A percentile compares a stretch with the other conserved stretches of the same genome.
Evolutionary conservation across 2,329 filamentous ascomycete species (phyloP).

Genomic region (Epichloe baconii): DNA sequence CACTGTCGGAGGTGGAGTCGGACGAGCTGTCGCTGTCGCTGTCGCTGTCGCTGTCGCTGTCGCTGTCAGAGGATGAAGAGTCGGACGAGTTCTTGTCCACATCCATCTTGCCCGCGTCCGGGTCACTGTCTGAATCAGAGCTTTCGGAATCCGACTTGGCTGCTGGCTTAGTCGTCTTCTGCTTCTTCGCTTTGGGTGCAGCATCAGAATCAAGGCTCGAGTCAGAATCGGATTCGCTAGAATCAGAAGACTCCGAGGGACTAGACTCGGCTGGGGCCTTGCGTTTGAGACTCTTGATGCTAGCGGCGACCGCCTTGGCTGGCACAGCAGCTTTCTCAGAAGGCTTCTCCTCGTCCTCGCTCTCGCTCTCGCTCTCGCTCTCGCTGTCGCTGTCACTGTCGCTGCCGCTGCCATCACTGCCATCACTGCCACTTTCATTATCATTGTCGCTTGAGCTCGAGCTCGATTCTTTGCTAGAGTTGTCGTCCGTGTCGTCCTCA

Average conservation of each 20-base stretch:
- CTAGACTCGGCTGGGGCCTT: slow-evolving; percentile 21
- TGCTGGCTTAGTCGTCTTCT: slow-evolving; percentile 22
- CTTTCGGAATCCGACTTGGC: slow-evolving; percentile 7
- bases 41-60: slow-evolving; percentile 6
- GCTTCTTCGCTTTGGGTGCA: slow-evolving; percentile 40
- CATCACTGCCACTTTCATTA: slow-evolving; percentile 14
- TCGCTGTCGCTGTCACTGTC: slow-evolving; percentile 1
- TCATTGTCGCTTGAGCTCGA: slow-evolving; percentile 20
- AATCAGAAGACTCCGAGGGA: slow-evolving; percentile 14
- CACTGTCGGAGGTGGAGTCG: slow-evolving; percentile 9
- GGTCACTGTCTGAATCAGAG: slow-evolving; percentile 8
- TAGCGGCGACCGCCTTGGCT: slow-evolving; percentile 11
- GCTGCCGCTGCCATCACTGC: slow-evolving; percentile 2
- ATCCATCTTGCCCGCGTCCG: slow-evolving; percentile 8
- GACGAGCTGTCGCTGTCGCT: slow-evolving; percentile 8
- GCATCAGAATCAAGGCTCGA: slow-evolving; percentile 32
- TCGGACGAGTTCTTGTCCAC: slow-evolving; percentile 15
- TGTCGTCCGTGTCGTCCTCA: slow-evolving; percentile 15
- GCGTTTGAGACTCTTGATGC: slow-evolving; percentile 24
- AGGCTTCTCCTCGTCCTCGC: slow-evolving; percentile 4
- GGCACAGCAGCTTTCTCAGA: slow-evolving; percentile 9
- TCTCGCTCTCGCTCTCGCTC: slow-evolving; percentile 14
- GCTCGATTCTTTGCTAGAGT: slow-evolving; percentile 17
- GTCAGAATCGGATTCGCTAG: slow-evolving; percentile 21
- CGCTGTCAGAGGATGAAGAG: slow-evolving; percentile 10